A percentile compares a stretch with the other conserved stretches of the same genome.
These are phyloP conservation scores for Lipomyces sp. DNA, from an alignment of 805 yeast genomes.

Conservation along the genomic window DNA sequence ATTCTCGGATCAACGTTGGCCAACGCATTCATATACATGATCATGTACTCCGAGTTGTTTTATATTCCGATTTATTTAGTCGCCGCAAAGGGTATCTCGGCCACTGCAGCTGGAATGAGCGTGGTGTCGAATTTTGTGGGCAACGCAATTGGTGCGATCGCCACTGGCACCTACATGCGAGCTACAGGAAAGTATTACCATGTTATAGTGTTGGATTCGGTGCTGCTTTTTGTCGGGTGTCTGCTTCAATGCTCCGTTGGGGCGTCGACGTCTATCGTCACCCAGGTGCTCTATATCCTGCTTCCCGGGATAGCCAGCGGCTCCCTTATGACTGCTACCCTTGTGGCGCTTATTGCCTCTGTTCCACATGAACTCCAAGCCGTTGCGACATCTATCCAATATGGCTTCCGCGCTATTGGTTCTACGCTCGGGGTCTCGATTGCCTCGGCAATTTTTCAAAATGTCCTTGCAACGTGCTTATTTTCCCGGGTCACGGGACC, in stretches of 20 bases:
- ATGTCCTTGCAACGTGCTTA: conserved; percentile 48
- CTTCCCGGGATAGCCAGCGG: conserved; percentile 71
- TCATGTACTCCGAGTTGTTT: conserved; percentile 64
- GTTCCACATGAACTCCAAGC: conserved; percentile 76
- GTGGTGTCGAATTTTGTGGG: conserved; percentile 62
- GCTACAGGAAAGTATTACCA: conserved; percentile 66
- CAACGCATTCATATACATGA: conserved; percentile 74
- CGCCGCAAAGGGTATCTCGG: conserved; percentile 57
- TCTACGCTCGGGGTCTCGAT: conserved; percentile 78
- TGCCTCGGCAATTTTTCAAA: conserved; percentile 69
- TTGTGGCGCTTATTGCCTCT: conserved; percentile 76
- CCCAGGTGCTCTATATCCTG: conserved; percentile 54
- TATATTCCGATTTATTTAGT: conserved; percentile 72
- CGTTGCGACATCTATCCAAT: conserved; percentile 72
- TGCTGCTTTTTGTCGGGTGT: conserved; percentile 56
- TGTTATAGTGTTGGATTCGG: conserved; percentile 52
- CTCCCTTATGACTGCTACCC: conserved; percentile 67
- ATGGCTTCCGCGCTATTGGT: conserved; percentile 60
- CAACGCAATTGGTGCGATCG: conserved; percentile 67
- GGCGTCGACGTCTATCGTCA: conserved; percentile 39
- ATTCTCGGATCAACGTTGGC: conserved; percentile 67
- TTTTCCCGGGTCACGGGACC: conserved; percentile 40
- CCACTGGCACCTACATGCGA: conserved; percentile 69
- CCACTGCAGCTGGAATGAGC: conserved; percentile 63
- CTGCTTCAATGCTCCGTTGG: conserved; percentile 44